These are phyloP conservation scores for Coemansia linderi DNA, from an alignment of 371 early-diverging fungal genomes.

Conservation along the genomic window DNA sequence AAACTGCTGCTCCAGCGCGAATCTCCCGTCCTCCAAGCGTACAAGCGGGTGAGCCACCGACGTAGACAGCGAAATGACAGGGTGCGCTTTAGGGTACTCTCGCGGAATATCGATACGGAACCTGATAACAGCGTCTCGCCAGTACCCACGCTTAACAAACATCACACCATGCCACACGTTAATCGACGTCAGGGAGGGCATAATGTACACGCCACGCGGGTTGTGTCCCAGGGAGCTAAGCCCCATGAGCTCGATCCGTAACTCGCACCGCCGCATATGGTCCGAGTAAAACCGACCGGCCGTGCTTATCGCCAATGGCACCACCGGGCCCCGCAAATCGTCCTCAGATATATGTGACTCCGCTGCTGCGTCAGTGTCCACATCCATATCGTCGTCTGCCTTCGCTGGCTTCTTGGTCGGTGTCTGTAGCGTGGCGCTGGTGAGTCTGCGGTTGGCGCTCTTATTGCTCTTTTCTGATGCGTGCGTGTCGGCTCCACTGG, in stretches of 20 bases:
- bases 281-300: slow-evolving; percentile 48
- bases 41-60: slow-evolving; percentile 97
- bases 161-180: slow-evolving; percentile 83
- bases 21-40: slow-evolving; percentile 64
- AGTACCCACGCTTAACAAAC: slow-evolving; percentile 87
- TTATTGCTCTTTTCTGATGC: slow-evolving; percentile 9
- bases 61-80: slow-evolving; percentile 83
- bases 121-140: slow-evolving; percentile 91
- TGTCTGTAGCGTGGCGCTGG: slow-evolving; percentile 26
- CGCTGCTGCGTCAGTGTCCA: slow-evolving; percentile 10
- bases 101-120: slow-evolving; percentile 87
- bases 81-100: slow-evolving; percentile 81
- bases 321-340: slow-evolving; percentile 25
- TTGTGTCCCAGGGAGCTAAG: slow-evolving; percentile 62
- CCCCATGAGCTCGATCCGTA: slow-evolving; percentile 45
- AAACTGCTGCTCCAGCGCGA: slow-evolving; percentile 75
- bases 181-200: slow-evolving; percentile 77
- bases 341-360: slow-evolving; percentile 23
- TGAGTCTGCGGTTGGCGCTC: slow-evolving; percentile 5
- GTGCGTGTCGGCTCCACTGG: slow-evolving; percentile 22
- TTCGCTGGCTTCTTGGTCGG: slow-evolving; percentile 25
- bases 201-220: slow-evolving; percentile 83
- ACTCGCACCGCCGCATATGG: slow-evolving; percentile 51
- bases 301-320: slow-evolving; percentile 38
- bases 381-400: slow-evolving; percentile 32